Evolutionary conservation across 2,329 filamentous ascomycete genomes (phyloP), one percentile per base, ranked within the genome.

Genomic region (Penicillium rolfsii): DNA sequence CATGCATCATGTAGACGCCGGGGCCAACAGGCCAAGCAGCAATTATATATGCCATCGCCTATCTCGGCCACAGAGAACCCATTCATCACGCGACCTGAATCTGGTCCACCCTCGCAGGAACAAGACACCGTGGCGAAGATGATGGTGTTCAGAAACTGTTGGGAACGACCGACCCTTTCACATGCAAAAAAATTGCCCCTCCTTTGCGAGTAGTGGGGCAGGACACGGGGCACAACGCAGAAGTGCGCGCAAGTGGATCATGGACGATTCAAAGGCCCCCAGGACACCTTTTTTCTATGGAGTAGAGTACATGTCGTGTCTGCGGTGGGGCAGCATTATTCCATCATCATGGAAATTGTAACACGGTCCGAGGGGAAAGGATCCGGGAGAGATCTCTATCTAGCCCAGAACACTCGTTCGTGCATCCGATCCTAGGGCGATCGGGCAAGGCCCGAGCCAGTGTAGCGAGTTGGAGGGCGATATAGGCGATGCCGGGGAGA

Each of bases 171-270:
- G 38, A 16, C 52, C 49, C 33, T 54, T 61, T 62, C 57, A 59
- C 57, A 59, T 59, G 57, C 57, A 41, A 59, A 59, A 8, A 41
- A 59, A 59, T 2, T 49, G 49, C 41, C 50, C 33, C 52, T 48
- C 49, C 30, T 30, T 48, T 11, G 22, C 5, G 43, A 38, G 57
- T 59, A 38, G 57, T 59, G 57, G 57, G 52, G 57, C 33, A 53
- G 50, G 50, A 28, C 5, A 26, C 33, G 12, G 33, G 49, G 30
- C 9, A 5, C 28, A 9, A 35, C 48, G 48, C 4, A 30, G 28
- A 30, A 30, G 43, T 22, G 19, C 19, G 19, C 19, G 19, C 19
- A 22, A 22, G 19, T 22, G 19, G 19, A 22, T 22, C 19, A 22
- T 48, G 28, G 4, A 48, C 26, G 45, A 48, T 48, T 33, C 30